A percentile compares a stretch with the other conserved stretches of the same genome.
Conservation (phyloP, 768 basidiomycete species). For the Pleurotus eryngii region DNA sequence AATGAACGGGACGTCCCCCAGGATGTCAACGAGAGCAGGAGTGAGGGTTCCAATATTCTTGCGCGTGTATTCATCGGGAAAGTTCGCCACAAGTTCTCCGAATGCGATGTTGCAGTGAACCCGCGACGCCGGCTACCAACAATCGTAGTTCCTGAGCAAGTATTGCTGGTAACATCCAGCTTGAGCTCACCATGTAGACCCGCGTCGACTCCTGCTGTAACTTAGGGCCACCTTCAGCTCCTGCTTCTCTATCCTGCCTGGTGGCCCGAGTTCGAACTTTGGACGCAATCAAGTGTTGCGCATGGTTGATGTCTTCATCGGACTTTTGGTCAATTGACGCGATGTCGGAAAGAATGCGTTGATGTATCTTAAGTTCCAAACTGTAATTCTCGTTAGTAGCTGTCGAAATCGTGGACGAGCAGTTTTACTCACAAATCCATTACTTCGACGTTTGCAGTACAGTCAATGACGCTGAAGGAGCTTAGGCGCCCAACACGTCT, state of each 20-base stretch:
- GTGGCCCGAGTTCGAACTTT: slow-evolving; percentile 47
- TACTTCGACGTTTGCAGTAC: background rate
- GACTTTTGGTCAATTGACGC: slow-evolving; percentile 52
- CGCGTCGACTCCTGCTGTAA: slow-evolving; percentile 23
- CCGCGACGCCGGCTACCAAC: slow-evolving; percentile 57
- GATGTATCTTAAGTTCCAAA: slow-evolving; percentile 76
- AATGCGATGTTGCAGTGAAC: slow-evolving; percentile 83
- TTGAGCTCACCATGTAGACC: slow-evolving; percentile 57
- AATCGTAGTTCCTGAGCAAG: background rate
- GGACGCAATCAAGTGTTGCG: slow-evolving; percentile 57
- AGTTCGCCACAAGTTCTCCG: slow-evolving; percentile 69
- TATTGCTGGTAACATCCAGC: no score
- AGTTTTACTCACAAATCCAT: slow-evolving; percentile 49
- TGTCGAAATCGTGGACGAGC: background rate
- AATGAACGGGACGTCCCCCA: slow-evolving; percentile 69
- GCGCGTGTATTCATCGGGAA: slow-evolving; percentile 49
- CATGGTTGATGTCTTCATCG: slow-evolving; percentile 42
- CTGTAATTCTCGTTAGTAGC: slow-evolving; percentile 30
- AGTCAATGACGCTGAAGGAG: background rate
- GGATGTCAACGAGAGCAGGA: slow-evolving; percentile 59
- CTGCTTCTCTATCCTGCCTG: slow-evolving; percentile 19
- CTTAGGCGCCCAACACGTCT: background rate
- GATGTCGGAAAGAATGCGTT: slow-evolving; percentile 72
- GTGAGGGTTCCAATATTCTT: slow-evolving; percentile 52
- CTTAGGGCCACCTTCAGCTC: slow-evolving; percentile 26